Conservation (phyloP, 2,329 filamentous ascomycete genomes). For the Pseudocercospora eumusae region DNA sequence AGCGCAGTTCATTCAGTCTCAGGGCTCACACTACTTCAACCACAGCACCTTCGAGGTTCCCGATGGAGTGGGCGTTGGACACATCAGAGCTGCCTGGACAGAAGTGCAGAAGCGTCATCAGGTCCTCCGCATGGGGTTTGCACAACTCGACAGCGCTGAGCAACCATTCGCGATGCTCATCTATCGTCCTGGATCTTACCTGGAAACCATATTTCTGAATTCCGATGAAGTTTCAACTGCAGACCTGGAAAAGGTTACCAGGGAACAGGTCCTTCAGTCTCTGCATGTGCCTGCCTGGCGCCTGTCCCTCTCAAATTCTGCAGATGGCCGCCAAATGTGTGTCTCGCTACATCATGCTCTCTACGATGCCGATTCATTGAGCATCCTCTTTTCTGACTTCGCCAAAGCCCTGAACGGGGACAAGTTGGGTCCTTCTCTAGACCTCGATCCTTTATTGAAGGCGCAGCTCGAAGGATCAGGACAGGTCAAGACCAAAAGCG, state of each 20-base stretch:
- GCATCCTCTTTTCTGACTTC: conserved; percentile 64
- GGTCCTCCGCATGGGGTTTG: conserved; percentile 77
- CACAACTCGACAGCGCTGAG: conserved; percentile 60
- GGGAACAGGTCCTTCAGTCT: conserved; percentile 42
- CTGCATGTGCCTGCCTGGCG: conserved; percentile 65
- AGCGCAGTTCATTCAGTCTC: conserved; percentile 68
- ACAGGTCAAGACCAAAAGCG: conserved; percentile 10
- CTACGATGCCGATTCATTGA: conserved; percentile 78
- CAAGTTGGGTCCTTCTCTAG: conserved; percentile 27
- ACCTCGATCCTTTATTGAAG: conserved; percentile 45
- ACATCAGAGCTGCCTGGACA: conserved; percentile 62
- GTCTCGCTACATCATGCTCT: conserved; percentile 74
- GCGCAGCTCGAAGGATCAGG: conserved; percentile 43
- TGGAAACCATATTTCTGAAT: conserved; percentile 11
- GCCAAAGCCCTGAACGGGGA: conserved; percentile 41
- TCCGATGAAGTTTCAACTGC: conserved; percentile 21
- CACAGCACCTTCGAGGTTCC: conserved; percentile 60
- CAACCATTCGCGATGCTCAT: conserved; percentile 75
- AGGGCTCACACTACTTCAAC: conserved; percentile 74
- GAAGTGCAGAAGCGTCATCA: conserved; percentile 58
- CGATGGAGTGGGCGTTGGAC: conserved; percentile 40
- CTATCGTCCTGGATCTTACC: conserved; percentile 43
- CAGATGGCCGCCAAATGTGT: conserved; percentile 40
- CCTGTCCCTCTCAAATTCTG: conserved; percentile 51
- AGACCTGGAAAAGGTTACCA: conserved; percentile 35